Conservation (phyloP, 2,329 filamentous ascomycete species). For the Xylariales sp. region DNA sequence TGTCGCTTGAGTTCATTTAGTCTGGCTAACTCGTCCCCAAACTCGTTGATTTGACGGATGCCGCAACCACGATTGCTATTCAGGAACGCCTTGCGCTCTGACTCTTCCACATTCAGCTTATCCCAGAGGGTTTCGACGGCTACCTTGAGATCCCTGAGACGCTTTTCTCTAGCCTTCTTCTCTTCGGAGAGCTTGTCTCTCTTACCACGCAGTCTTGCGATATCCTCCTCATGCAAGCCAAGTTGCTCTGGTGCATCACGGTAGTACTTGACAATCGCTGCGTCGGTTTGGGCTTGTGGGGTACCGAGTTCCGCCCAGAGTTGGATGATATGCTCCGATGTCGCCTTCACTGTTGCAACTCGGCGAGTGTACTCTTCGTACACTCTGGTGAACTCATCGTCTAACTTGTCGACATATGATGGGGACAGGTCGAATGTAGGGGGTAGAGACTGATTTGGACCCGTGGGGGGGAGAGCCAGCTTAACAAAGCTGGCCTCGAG, state of each 20-base stretch:
- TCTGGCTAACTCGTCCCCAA: constrained; percentile 81
- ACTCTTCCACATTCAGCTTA: constrained; percentile 76
- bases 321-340: constrained; percentile 83
- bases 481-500: constrained; percentile 85
- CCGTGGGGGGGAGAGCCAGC: constrained; percentile 79
- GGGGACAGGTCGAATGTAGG: constrained; percentile 90
- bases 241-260: constrained; percentile 90
- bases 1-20: constrained; percentile 92
- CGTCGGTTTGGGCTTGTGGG: constrained; percentile 88
- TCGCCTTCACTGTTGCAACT: constrained; percentile 66
- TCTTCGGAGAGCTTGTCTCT: constrained; percentile 83
- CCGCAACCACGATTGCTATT: constrained; percentile 87
- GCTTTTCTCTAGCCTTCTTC: constrained; percentile 78
- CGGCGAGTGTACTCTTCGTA: constrained; percentile 95
- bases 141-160: constrained; percentile 67
- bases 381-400: constrained; percentile 87
- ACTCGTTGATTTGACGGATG: constrained; percentile 89
- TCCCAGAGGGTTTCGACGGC: constrained; percentile 88
- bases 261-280: constrained; percentile 81
- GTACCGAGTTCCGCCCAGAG: constrained; percentile 95
- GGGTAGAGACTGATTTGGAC: constrained; percentile 69
- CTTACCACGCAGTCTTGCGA: constrained; percentile 66
- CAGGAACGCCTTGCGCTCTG: constrained; percentile 80
- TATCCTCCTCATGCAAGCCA: constrained; percentile 83
- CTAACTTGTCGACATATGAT: constrained; percentile 79